Evolutionary conservation across 192 early-diverging fungal genomes (phyloP), one percentile per base, ranked within the genome.

Genomic region (Linderina pennispora): DNA sequence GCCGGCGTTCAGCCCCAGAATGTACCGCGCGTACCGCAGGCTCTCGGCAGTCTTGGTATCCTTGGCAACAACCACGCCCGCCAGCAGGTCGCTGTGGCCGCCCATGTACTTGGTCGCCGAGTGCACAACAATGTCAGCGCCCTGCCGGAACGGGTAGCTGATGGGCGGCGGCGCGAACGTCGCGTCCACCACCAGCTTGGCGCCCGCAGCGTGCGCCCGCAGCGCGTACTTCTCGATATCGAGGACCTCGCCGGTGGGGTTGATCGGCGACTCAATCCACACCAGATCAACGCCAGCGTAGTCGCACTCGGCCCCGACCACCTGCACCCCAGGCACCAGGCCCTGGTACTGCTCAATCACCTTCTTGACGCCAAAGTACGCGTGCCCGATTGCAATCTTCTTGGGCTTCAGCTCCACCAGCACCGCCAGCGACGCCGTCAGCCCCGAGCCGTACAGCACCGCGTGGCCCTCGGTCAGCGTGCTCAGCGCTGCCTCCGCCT

Each of bases 141-240:
- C 85, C 53, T 69, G 59, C 14, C 58, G 56, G 56, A 86, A 68
- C 28, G 71, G 69, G 41, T 74, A 75, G 62, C 76, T 76, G 14
- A 88, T 59, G 6, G 84, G 84, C 4, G 86, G 84, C 5, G 85
- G 85, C 16, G 82, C 79, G 60, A 86, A 66, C n/a, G 85, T 88
- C 2, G 82, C 33, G 39, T 88, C 85, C 1, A 84, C 77, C 1
- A 80, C 64, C 4, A 87, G 46, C 0, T 54, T 47, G 8, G 79
- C 80, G 1, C 78, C 79, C 1, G 54, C 57, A 13, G 72, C 67
- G 19, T 68, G 69, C 14, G 71, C 66, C 14, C 71, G 36, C 41
- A 76, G 61, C 23, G 62, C 50, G 26, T 68, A 75, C 32, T 51
- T 42, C 25, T 35, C 16, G n/a, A 68, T 42, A 22, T 70, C 76